Conservation (phyloP, 2,329 filamentous ascomycete species). For the Sclerotinia subarctica region DNA sequence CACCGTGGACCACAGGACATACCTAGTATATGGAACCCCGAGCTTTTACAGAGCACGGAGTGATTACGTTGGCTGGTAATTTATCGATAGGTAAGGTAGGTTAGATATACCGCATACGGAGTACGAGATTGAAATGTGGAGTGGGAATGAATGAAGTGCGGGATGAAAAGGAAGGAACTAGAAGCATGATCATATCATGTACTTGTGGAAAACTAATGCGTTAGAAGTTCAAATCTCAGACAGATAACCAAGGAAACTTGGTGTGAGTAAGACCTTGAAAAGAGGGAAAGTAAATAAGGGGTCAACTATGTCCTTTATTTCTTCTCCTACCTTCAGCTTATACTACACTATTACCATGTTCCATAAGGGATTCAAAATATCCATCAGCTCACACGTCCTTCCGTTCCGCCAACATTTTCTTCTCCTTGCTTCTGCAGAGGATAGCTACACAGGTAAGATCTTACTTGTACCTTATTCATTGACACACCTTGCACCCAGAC, state of each 20-base stretch:
- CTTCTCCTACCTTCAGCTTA: not conserved
- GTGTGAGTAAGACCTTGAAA: too few species aligned
- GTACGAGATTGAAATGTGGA: not conserved
- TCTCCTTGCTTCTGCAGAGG: not conserved
- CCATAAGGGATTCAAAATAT: not conserved
- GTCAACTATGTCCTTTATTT: not conserved
- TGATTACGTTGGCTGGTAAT: not conserved
- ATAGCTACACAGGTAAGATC: too few species aligned
- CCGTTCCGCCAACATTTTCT: not conserved
- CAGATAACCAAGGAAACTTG: too few species aligned
- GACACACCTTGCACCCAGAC: not conserved
- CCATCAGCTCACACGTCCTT: not conserved
- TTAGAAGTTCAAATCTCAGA: not conserved
- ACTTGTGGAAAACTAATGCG: not conserved
- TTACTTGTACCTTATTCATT: not conserved
- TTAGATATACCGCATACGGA: too few species aligned
- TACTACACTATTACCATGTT: too few species aligned
- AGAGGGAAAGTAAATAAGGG: not conserved
- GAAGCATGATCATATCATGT: too few species aligned
- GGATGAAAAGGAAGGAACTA: not conserved
- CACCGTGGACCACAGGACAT: too few species aligned
- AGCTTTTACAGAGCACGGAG: not conserved
- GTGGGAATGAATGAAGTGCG: not conserved
- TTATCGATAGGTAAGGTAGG: not conserved
- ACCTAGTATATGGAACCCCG: not conserved